A percentile compares a stretch with the other conserved stretches of the same genome.
Evolutionary conservation across 2,329 filamentous ascomycete genomes (phyloP).

Genomic region (Neofusicoccum laricinum): DNA sequence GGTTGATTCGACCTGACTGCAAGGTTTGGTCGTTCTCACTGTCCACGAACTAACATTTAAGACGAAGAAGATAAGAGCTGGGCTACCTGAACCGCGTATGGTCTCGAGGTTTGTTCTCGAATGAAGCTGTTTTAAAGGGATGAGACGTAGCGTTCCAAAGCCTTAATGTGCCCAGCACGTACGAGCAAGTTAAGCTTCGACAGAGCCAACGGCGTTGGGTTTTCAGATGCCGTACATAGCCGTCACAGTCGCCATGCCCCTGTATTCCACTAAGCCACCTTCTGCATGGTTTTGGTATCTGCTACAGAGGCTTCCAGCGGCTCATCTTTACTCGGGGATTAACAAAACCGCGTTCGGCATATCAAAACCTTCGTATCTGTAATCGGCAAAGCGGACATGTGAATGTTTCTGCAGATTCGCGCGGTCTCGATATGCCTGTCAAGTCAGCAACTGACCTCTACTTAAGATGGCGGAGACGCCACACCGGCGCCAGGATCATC

Average conservation of each 20-base stretch:
- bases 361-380: not conserved
- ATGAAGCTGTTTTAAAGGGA: not conserved
- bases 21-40: not conserved
- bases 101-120: not conserved
- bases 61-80: not conserved
- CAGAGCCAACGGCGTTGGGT: not conserved
- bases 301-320: not conserved
- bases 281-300: not conserved
- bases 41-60: not conserved
- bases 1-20: not conserved
- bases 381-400: not conserved
- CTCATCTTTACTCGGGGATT: not conserved
- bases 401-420: not conserved
- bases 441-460: not conserved
- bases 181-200: not conserved
- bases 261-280: not conserved
- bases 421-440: not conserved
- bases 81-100: not conserved
- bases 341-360: not conserved
- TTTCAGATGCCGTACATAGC: not conserved
- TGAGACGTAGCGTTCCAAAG: slow-evolving; percentile 2
- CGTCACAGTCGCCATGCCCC: not conserved
- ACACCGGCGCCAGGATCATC: not conserved
- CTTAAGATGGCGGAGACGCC: not conserved
- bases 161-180: not conserved